A percentile compares a stretch with the other conserved stretches of the same genome.
Evolutionary conservation across 148 eudicot genomes (phyloP).

Genomic region (Vaccinium vitisidaea): DNA sequence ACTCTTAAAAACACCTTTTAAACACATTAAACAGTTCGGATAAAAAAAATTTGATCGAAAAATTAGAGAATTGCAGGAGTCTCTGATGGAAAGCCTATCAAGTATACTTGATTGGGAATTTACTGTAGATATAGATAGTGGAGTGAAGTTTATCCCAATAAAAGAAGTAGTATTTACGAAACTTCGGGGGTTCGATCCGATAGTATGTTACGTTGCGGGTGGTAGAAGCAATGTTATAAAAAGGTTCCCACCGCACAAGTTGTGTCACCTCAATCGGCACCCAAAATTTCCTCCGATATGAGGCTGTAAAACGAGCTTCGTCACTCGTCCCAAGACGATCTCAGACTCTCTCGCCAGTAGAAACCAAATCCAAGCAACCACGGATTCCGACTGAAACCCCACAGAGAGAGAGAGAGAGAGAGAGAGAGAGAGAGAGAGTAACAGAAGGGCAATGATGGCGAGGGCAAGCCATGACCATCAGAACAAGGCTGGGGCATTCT

Average conservation of each 20-base stretch:
- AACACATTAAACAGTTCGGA: too few relatives aligned
- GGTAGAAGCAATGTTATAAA: not conserved
- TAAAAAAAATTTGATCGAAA: too few relatives aligned
- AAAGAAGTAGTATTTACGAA: too few relatives aligned
- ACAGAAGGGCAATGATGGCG: conserved; percentile 21
- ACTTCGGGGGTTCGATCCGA: too few relatives aligned
- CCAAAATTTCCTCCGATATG: too few relatives aligned
- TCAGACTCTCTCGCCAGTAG: not conserved
- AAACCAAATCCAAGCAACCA: not conserved
- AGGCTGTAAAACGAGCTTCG: not conserved
- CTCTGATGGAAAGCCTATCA: too few relatives aligned
- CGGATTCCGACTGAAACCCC: not conserved
- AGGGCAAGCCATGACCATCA: conserved; percentile 16
- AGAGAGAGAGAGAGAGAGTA: not conserved
- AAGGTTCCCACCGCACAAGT: not conserved
- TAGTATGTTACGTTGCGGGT: not conserved
- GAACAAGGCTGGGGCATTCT: conserved; percentile 46
- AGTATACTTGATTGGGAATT: too few relatives aligned
- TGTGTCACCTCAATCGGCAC: not conserved
- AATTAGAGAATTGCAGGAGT: too few relatives aligned
- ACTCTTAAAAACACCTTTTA: too few relatives aligned
- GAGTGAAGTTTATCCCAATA: too few relatives aligned
- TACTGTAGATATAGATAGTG: too few relatives aligned
- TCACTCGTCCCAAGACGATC: not conserved
- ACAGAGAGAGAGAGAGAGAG: not conserved